Base-by-base conservation (phyloP, 2,329 filamentous ascomycete species). In the Helicocarpus griseus region DNA sequence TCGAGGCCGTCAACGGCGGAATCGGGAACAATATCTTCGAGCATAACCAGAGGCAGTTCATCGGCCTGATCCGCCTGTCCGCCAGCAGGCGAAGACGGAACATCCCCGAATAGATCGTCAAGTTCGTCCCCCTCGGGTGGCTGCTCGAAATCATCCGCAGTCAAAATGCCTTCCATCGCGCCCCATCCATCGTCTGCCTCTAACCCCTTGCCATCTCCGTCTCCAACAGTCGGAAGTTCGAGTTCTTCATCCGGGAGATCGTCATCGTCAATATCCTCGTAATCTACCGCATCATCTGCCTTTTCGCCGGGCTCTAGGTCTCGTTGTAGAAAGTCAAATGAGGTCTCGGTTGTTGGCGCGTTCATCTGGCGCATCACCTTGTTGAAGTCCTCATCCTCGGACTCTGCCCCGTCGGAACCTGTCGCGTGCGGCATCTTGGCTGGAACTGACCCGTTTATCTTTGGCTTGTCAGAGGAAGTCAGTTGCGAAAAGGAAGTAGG, bases 211-310 rank as follows among this genome's bases (percentile, higher is more conserved):
- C 78, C 77, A 4, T 70, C 72, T 56, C 13, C 58, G 47, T 50
- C 56, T n/a, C 44, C 50, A 14, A 53, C 35, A 21, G 53, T 22
- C 17, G 45, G 40, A 13, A 47, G 53, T 53, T 72, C 69, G 13
- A 35, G 21, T 58, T 76, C 74, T 36, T 93, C 88, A 5, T 93
- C 88, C 9, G 89, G 86, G 6, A 95, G 77, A 56, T 96, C 89
- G 65, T 97, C 89, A 65, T 97, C 91, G 58, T 86, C 86, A 56
- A 97, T 90, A 63, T 95, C 88, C 64, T 87, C 89, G 61, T 78
- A 98, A 64, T 98, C 93, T 56, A 93, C 73, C 38, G 93, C 93
- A 70, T 97, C 87, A 54, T 89, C 89, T 50, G 89, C 91, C 69
- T 98, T 98, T 66, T 89, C 86, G 19, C 77, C 78, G 8, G 67